Evolutionary conservation across 1,139 yeast genomes (phyloP).

Genomic region (Saccharomyces uvarum): DNA sequence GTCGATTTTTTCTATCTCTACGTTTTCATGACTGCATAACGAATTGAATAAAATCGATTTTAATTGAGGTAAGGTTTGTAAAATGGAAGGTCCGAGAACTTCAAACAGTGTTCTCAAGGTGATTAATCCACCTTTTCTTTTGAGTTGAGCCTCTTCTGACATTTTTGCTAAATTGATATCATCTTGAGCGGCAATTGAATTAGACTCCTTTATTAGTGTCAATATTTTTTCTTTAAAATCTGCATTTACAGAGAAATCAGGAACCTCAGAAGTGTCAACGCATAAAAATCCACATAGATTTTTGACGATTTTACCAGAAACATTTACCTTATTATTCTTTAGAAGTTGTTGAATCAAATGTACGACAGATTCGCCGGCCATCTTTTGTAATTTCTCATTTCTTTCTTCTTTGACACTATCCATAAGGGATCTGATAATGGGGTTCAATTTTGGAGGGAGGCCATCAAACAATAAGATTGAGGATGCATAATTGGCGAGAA

Average conservation of each 20-base stretch:
- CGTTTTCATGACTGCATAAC: conserved; percentile 31
- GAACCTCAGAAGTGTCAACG: conserved; percentile 93
- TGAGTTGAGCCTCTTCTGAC: conserved; percentile 66
- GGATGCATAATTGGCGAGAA: conserved; percentile 70
- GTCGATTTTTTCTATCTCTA: conserved; percentile 37
- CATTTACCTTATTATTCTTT: conserved; percentile 51
- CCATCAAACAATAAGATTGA: conserved; percentile 54
- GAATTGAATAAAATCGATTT: conserved; percentile 63
- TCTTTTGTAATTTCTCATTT: conserved; percentile 53
- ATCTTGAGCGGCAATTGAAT: conserved; percentile 60
- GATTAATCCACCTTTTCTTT: conserved; percentile 74
- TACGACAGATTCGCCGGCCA: conserved; percentile 67
- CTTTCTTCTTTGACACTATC: conserved; percentile 81
- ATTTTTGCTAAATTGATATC: conserved; percentile 56
- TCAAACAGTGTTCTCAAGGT: conserved; percentile 54
- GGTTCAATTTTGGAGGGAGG: conserved; percentile 79
- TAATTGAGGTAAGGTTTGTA: conserved; percentile 61
- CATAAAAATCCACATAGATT: conserved; percentile 89
- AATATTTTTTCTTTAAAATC: conserved; percentile 51
- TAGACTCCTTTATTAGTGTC: conserved; percentile 76
- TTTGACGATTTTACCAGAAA: conserved; percentile 81
- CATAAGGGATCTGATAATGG: conserved; percentile 85
- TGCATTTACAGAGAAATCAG: conserved; percentile 73
- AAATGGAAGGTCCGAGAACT: conserved; percentile 47
- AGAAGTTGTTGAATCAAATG: conserved; percentile 53